Base-by-base conservation (phyloP, 345 rosid species). In the Trapa bicornis region DNA sequence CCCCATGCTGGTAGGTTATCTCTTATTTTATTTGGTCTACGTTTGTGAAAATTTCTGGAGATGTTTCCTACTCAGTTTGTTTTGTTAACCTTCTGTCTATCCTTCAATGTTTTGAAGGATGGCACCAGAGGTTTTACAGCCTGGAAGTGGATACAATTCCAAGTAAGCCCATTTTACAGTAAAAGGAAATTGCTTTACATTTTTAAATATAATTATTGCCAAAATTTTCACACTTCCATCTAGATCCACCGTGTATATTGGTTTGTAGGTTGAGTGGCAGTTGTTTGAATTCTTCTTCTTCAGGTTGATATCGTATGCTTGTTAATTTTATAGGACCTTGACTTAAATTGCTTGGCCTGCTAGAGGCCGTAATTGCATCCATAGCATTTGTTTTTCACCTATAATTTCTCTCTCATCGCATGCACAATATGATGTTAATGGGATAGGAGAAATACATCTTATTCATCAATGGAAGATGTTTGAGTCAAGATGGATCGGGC, bases 81-180 rank as follows among this genome's bases (percentile, higher is more conserved):
- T 50, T 42, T 64, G 47, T 50, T 36, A 39, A 47, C 3, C 36
- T 4, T 17, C 15, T 39, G 9, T 39, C 33, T 58, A 43, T 61
- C 22, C n/a, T 29, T 33, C 73, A 72, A 65, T 70, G 42, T 64
- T 71, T 75, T 77, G 66, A 83, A 95, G 99, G 99, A 95, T 91
- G 96, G 99, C 99, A 53, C 99, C 98, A 0, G 99, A 95, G 80
- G 99, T 95, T 45, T 78, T 95, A 80, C 99, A 95, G 87, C 98
- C 93, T 32, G 96, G 96, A 75, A 85, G 90, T 75, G 98, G 99
- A 81, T 95, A 95, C 74, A 85, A 95, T 83, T 91, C 93, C 73
- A 95, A 91, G 99, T 94, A 72, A 81, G 99, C 80, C 61, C 67
- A n/a, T 47, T 61, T 64, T 3, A 66, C 53, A 10, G 37, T 13